Conservation (phyloP, 495 filamentous ascomycete genomes). For the Hypoxylon cercidicola region DNA sequence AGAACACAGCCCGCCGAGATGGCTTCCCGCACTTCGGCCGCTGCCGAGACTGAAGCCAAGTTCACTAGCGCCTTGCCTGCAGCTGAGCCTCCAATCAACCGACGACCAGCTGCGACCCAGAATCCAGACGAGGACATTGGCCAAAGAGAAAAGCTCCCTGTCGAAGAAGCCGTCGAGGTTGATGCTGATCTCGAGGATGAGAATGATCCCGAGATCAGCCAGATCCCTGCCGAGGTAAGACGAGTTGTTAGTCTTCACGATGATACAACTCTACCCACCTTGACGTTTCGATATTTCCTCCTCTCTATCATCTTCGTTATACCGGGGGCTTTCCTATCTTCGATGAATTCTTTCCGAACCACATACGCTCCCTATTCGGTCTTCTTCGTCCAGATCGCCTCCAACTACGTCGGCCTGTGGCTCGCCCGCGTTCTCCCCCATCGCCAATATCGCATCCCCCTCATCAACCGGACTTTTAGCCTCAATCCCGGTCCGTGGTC, state of each 20-base stretch:
- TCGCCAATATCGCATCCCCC: constrained; percentile 57
- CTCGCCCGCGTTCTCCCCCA: constrained; percentile 61
- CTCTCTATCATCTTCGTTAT: constrained; percentile 62
- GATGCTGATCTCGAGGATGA: constrained; percentile 48
- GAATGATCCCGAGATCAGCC: constrained; percentile 58
- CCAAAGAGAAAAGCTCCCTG: constrained; percentile 28
- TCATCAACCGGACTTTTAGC: constrained; percentile 60
- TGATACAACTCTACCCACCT: constrained; percentile 60
- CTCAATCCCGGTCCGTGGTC: constrained; percentile 68
- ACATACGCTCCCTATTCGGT: constrained; percentile 66
- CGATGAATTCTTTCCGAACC: constrained; percentile 65
- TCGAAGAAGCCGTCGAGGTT: constrained; percentile 51
- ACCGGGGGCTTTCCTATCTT: constrained; percentile 63
- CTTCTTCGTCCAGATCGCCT: constrained; percentile 68
- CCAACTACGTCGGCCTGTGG: constrained; percentile 65
- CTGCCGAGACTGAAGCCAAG: constrained; percentile 35
- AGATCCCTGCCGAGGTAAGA: constrained; percentile 61
- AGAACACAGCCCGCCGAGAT: constrained; percentile 26
- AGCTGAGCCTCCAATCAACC: constrained; percentile 32
- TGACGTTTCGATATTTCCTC: constrained; percentile 68
- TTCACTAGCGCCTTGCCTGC: constrained; percentile 30
- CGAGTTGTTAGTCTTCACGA: constrained; percentile 64
- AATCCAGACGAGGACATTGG: not conserved
- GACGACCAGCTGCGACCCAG: constrained; percentile 14
- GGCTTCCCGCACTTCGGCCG: constrained; percentile 29